Percentiles rank a stretch among this genome's conserved stretches.
Conservation (phyloP, 257 asterid species). For the Nicotiana noctiflora region DNA sequence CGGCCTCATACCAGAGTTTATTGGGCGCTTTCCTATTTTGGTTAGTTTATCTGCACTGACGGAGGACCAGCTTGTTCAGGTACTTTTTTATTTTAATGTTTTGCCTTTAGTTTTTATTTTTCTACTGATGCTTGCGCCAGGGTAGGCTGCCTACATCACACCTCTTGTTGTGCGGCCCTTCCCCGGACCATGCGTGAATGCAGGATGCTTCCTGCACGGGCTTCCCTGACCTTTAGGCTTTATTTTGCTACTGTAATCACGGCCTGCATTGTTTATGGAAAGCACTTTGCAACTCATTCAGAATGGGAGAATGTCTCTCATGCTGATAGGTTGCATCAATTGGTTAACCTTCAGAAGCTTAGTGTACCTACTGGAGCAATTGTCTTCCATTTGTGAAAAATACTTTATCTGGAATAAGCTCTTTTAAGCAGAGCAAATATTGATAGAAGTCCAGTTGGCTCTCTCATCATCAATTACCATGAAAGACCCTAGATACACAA, state of each 20-base stretch:
- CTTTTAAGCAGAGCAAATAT: background rate
- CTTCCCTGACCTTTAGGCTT: background rate
- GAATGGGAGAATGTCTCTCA: background rate
- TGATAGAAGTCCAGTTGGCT: background rate
- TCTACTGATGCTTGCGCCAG: background rate
- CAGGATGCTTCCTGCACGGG: too few species aligned
- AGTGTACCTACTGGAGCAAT: background rate
- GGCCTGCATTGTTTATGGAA: background rate
- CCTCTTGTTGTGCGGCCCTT: too few species aligned
- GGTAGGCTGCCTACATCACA: too few species aligned
- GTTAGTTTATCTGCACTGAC: constrained; percentile 82
- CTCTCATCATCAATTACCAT: background rate
- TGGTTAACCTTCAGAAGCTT: background rate
- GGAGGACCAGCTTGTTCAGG: constrained; percentile 91
- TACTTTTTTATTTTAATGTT: constrained; percentile 20
- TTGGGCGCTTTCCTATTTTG: constrained; percentile 93
- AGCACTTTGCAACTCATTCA: background rate
- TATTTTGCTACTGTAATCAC: background rate
- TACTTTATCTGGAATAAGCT: background rate
- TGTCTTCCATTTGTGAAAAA: background rate
- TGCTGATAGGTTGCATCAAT: background rate
- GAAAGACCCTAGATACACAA: background rate
- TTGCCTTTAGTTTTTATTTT: background rate
- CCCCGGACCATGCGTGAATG: too few species aligned
- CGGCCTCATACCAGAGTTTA: constrained; percentile 90